phyloP scores from a whole-genome alignment of 495 filamentous ascomycete genomes.

The Annulohypoxylon nitens region DNA sequence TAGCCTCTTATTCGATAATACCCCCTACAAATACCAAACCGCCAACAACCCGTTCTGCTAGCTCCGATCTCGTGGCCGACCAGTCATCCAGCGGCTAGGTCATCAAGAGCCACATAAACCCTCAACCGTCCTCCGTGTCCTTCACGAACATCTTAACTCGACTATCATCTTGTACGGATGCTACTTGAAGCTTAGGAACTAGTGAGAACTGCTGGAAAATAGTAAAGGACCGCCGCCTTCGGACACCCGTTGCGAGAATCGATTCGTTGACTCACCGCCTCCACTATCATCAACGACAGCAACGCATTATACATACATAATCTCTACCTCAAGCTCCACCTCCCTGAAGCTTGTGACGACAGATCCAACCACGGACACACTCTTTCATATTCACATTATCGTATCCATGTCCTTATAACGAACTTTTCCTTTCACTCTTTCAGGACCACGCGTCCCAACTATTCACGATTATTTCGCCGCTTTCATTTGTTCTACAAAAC shows the following conservation, averaged over 20 bases:
- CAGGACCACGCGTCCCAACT: constrained; percentile 62
- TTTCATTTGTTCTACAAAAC: constrained; percentile 70
- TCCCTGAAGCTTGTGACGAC: constrained; percentile 49
- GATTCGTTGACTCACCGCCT: constrained; percentile 41
- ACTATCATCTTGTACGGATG: constrained; percentile 36
- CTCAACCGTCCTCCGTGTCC: constrained; percentile 48
- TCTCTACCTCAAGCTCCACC: constrained; percentile 31
- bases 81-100: constrained; percentile 47
- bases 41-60: constrained; percentile 40
- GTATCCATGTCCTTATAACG: constrained; percentile 78
- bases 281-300: constrained; percentile 41
- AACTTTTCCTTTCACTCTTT: constrained; percentile 67
- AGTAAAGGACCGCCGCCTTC: constrained; percentile 45
- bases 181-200: constrained; percentile 30
- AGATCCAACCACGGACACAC: constrained; percentile 57
- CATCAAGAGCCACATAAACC: constrained; percentile 38
- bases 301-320: constrained; percentile 34
- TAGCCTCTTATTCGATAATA: constrained; percentile 28
- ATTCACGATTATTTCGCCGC: constrained; percentile 63
- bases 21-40: constrained; percentile 31
- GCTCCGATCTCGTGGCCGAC: constrained; percentile 44
- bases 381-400: constrained; percentile 57
- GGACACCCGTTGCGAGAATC: constrained; percentile 49
- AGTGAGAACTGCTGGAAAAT: constrained; percentile 30
- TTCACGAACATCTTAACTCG: constrained; percentile 45